A percentile compares a stretch with the other conserved stretches of the same genome.
Evolutionary conservation across 2,329 filamentous ascomycete genomes (phyloP).

Genomic region (Bertia moriformis): DNA sequence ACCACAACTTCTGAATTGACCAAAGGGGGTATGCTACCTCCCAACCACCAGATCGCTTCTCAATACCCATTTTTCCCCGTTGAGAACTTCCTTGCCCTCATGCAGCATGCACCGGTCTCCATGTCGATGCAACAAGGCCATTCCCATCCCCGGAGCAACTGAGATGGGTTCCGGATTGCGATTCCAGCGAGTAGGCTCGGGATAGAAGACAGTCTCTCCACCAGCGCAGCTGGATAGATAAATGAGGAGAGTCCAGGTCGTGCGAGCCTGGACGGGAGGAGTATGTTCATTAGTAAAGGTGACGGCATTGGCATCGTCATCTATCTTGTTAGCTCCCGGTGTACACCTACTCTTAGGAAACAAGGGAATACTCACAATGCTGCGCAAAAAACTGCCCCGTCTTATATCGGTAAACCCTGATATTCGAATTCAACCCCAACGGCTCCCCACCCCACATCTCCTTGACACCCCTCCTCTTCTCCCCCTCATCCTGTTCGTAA

Average conservation of each 20-base stretch:
- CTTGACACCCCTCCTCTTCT: not conserved
- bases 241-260: constrained; percentile 81
- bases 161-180: constrained; percentile 49
- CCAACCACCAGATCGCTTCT: constrained; percentile 1
- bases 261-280: constrained; percentile 28
- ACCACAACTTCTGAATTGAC: too few relatives aligned
- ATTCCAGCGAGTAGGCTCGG: constrained; percentile 36
- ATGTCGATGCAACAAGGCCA: constrained; percentile 76
- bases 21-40: not conserved
- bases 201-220: constrained; percentile 86
- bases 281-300: constrained; percentile 28
- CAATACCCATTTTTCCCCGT: constrained; percentile 1
- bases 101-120: constrained; percentile 77
- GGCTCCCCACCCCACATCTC: constrained; percentile 56
- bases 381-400: constrained; percentile 82
- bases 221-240: constrained; percentile 76
- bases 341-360: not conserved
- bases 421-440: constrained; percentile 75
- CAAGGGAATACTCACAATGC: constrained; percentile 52
- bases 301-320: constrained; percentile 74
- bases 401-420: constrained; percentile 75
- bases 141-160: constrained; percentile 66
- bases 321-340: constrained; percentile 31
- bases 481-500: not conserved
- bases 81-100: constrained; percentile 29